phyloP scores from a whole-genome alignment of 768 basidiomycete genomes.

The Postia placenta region DNA sequence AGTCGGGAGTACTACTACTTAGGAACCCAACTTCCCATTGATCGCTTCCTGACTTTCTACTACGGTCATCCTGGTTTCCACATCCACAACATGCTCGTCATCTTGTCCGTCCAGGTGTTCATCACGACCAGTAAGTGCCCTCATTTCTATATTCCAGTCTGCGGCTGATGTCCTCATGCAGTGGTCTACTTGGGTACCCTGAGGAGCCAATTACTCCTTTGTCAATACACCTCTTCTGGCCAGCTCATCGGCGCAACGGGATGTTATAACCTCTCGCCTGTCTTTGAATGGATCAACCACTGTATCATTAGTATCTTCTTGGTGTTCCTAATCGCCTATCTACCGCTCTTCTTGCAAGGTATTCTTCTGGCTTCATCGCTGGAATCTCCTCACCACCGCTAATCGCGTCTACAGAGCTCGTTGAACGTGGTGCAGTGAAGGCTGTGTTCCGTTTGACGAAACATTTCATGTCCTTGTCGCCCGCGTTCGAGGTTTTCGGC shows the following conservation, averaged over 20 bases:
- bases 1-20: slow-evolving; percentile 99
- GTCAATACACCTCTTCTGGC: slow-evolving; percentile 68
- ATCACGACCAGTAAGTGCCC: slow-evolving; percentile 72
- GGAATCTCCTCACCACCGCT: slow-evolving; percentile 4
- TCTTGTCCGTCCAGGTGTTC: slow-evolving; percentile 94
- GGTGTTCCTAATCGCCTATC: slow-evolving; percentile 96
- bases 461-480: slow-evolving; percentile 91
- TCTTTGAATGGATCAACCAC: slow-evolving; percentile 92
- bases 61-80: slow-evolving; percentile 99
- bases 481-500: slow-evolving; percentile 95
- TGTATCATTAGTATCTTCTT: slow-evolving; percentile 98
- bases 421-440: slow-evolving; percentile 90
- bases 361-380: slow-evolving; percentile 17
- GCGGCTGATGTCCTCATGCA: slow-evolving; percentile 27
- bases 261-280: slow-evolving; percentile 91
- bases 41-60: slow-evolving; percentile 99
- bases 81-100: slow-evolving; percentile 99
- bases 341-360: slow-evolving; percentile 96
- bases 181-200: slow-evolving; percentile 95
- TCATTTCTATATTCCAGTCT: slow-evolving; percentile 1
- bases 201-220: slow-evolving; percentile 74
- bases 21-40: slow-evolving; percentile 95
- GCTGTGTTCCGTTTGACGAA: slow-evolving; percentile 89
- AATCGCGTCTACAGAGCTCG: slow-evolving; percentile 59
- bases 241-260: slow-evolving; percentile 75